Base-by-base conservation (phyloP, 306 rosid species). In the Castanopsis chinensis region DNA sequence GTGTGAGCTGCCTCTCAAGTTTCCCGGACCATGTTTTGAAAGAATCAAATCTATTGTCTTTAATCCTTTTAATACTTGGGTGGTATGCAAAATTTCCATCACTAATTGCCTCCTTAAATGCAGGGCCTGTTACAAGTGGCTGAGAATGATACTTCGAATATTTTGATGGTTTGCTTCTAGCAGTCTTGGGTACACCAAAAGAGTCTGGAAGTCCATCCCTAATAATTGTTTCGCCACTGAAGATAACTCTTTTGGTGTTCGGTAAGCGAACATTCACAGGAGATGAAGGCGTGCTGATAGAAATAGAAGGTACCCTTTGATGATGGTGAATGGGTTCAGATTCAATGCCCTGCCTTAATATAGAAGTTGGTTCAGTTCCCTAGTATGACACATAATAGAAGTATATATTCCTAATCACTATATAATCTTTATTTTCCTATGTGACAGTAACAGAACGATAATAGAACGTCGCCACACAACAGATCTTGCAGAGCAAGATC, bases 11-110 rank as follows among this genome's bases (percentile, higher is more conserved):
- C 79, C 90, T 89, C 83, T 88, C 97, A 60, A 94, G 88, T 80
- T 71, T 85, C 35, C 97, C 92, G 21, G 97, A 89, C 89, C 85
- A 91, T 64, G 98, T 94, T 80, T 92, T 94, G 57, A 94, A 94
- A 59, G 93, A 85, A 76, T 94, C 94, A 83, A 79, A 92, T 76
- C 94, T 86, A 69, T 77, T 89, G 74, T 92, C 94, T 75, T 79
- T 81, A 28, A 82, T 79, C 78, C 79, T 81, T 61, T 43, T 73
- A 65, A 80, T 77, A 65, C 78, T 83, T 10, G 89, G 90, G 72
- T 78, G 83, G 59, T 57, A 43, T 13, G 83, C 37, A 56, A 41
- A 41, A 28, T 78, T 75, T 32, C 8, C 69, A 51, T 20, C 53
- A 69, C 18, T 71, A 33, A 0, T n/a, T 61, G 65, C 85, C 5